Evolutionary conservation across 2,329 filamentous ascomycete species (phyloP).

Genomic region (Purpureocillium lavendulum): DNA sequence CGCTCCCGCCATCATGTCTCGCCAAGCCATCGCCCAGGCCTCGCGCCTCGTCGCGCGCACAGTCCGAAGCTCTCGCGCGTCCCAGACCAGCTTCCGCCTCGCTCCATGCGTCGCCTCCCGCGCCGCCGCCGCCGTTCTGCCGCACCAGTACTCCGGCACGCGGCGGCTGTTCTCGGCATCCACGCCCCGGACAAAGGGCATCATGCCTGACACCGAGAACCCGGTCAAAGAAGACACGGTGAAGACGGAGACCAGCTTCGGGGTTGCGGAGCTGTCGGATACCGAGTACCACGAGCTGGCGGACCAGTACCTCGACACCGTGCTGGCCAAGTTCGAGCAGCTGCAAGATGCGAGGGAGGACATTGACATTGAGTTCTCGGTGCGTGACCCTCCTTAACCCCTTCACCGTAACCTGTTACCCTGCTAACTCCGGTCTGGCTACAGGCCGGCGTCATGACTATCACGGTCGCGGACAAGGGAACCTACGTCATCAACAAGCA

Average conservation of each 20-base stretch:
- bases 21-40: slow-evolving; percentile 24
- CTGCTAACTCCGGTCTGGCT: slow-evolving; percentile 3
- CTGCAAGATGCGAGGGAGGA: slow-evolving; percentile 65
- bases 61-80: slow-evolving; percentile 16
- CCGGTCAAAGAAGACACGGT: slow-evolving; percentile 37
- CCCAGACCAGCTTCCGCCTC: slow-evolving; percentile 13
- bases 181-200: slow-evolving; percentile 31
- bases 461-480: slow-evolving; percentile 60
- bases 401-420: slow-evolving; percentile 9
- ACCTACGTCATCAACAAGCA: slow-evolving; percentile 98
- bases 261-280: slow-evolving; percentile 56
- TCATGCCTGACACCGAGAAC: slow-evolving; percentile 51
- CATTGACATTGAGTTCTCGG: slow-evolving; percentile 82
- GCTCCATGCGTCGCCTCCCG: slow-evolving; percentile 3
- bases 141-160: slow-evolving; percentile 1
- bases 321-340: slow-evolving; percentile 57
- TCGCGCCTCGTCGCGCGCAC: slow-evolving; percentile 27
- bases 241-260: slow-evolving; percentile 28
- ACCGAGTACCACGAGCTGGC: slow-evolving; percentile 69
- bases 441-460: slow-evolving; percentile 78
- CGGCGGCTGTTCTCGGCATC: slow-evolving; percentile 22
- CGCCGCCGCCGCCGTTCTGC: slow-evolving; percentile 1
- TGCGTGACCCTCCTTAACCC: slow-evolving; percentile 35
- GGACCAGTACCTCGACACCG: slow-evolving; percentile 60
- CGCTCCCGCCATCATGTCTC: slow-evolving; percentile 16